Conservation (phyloP, 2,329 filamentous ascomycete genomes). For the Septoria linicola region DNA sequence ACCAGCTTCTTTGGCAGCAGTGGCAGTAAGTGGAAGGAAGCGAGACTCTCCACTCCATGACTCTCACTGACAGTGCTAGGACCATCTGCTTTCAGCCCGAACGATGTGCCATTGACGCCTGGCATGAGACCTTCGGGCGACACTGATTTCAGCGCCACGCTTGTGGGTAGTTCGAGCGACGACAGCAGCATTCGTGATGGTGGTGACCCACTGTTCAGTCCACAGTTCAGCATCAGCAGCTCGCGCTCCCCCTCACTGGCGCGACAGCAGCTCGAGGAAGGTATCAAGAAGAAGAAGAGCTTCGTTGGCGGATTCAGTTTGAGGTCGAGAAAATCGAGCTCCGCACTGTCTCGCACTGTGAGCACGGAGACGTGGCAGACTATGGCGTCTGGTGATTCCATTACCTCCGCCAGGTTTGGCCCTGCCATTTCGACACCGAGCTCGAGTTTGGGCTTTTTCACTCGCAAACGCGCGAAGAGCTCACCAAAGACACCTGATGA, state of each 20-base stretch:
- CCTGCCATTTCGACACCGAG: not conserved
- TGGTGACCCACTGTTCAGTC: not conserved
- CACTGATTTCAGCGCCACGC: constrained; percentile 1
- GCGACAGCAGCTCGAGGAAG: not conserved
- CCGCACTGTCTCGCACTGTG: not conserved
- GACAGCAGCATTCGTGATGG: not conserved
- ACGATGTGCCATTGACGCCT: constrained; percentile 2
- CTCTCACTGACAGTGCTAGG: not conserved
- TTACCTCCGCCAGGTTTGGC: not conserved
- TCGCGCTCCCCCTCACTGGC: not conserved
- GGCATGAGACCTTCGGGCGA: constrained; percentile 1
- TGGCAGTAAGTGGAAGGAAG: constrained; percentile 4
- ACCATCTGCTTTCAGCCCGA: not conserved
- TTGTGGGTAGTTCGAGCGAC: not conserved
- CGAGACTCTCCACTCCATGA: not conserved
- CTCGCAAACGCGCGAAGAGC: not conserved
- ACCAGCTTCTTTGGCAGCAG: constrained; percentile 4
- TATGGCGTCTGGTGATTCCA: not conserved
- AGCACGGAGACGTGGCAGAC: constrained; percentile 10
- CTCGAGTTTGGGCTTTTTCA: not conserved
- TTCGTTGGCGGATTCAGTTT: constrained; percentile 5
- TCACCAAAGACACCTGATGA: not conserved
- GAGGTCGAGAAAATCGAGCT: constrained; percentile 7
- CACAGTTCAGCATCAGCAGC: constrained; percentile 1
- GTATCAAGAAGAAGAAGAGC: constrained; percentile 10